phyloP scores from a whole-genome alignment of 225 moss, liverwort and hornwort genomes.

The Pleurozium schreberi region DNA sequence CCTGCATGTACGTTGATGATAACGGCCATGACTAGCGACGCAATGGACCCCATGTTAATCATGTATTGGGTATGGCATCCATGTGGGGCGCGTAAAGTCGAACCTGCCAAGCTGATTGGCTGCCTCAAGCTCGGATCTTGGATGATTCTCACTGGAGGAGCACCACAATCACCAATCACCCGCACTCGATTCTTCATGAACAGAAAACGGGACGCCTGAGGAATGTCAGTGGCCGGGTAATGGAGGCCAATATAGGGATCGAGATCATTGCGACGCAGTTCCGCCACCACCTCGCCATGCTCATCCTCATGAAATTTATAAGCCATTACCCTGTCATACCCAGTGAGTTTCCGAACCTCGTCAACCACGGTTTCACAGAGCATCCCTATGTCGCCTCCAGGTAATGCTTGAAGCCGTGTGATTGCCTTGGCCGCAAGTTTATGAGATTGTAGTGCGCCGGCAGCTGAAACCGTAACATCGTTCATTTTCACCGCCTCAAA shows the following conservation, averaged over 20 bases:
- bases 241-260: conserved; percentile 36
- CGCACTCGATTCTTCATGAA: conserved; percentile 54
- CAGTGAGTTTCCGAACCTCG: conserved; percentile 37
- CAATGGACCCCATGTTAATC: conserved; percentile 42
- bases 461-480: conserved; percentile 26
- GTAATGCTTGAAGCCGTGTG: conserved; percentile 31
- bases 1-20: conserved; percentile 23
- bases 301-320: conserved; percentile 48
- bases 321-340: conserved; percentile 47
- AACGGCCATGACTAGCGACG: conserved; percentile 43
- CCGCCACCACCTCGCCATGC: conserved; percentile 46
- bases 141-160: conserved; percentile 18
- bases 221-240: conserved; percentile 47
- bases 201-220: conserved; percentile 49
- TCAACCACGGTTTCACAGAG: conserved; percentile 45
- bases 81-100: conserved; percentile 43
- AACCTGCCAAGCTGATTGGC: conserved; percentile 38
- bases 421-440: conserved; percentile 48
- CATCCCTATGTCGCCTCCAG: conserved; percentile 34
- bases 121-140: conserved; percentile 23
- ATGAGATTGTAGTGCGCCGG: conserved; percentile 40
- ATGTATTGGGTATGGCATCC: conserved; percentile 46
- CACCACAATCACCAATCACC: conserved; percentile 29
- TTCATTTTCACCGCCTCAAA: conserved; percentile 35
- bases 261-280: conserved; percentile 27